Evolutionary conservation across 108 stramenopile species (phyloP), one percentile per base, ranked within the genome.

Genomic region (Aurantiochytrium sp.): DNA sequence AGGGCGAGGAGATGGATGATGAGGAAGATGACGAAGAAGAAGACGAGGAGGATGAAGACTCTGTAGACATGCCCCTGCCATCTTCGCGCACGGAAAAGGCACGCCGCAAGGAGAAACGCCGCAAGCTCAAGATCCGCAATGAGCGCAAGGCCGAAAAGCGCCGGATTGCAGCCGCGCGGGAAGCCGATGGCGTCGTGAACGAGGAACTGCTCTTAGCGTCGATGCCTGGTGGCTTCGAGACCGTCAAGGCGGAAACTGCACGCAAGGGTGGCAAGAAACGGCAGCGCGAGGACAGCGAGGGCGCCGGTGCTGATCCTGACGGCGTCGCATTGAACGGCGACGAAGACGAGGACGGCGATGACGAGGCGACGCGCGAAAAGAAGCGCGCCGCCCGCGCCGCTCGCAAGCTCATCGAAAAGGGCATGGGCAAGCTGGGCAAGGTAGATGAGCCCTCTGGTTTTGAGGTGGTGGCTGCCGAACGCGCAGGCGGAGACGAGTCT

Each of bases 21-120:
- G 89, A 71, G 4, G 90, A 91, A 6, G 94, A 87, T 5, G 91
- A 96, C 88, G 72, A 87, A 18, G 88, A 90, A 16, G 89, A 87
- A 0, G 90, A 60, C 10, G 89, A 58, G 25, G 44, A 25, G 21
- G 83, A 88, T 5, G 89, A 90, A 19, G 72, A 90, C 71, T 35
- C 35, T 35, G 71, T 14, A 16, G 51, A 96, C 57, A 99, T 99
- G 97, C 98, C 98, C 23, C 73, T 90, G 59, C 89, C 89, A 0
- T 28, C 21, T 42, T 14, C 21, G 14, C 97, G 97, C 89, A 99
- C 97, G 1, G 99, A 99, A 87, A 98, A 98, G 87, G 96, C 98
- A 90, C 93, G 94, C 45, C 97, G 99, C 29, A 96, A 97, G 87
- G 98, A 98, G 76, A 97, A 97, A 87, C 93, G 99, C 19, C 76